Base-by-base conservation (phyloP, 352 stramenopile species). In the Phytophthora megakarya region DNA sequence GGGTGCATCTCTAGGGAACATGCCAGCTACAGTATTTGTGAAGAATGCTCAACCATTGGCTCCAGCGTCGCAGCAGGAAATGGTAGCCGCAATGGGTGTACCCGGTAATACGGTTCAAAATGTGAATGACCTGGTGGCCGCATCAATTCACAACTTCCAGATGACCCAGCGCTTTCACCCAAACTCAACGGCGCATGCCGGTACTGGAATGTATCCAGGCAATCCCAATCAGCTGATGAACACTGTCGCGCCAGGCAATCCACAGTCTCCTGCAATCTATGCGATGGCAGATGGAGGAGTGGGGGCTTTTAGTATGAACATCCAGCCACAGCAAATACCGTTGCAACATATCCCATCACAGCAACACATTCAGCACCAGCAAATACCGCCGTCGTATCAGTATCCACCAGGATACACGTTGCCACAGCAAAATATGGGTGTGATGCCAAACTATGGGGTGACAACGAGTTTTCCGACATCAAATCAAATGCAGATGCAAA, bases 141-240 rank as follows among this genome's bases (percentile, higher is more conserved):
- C 76, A 5, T 90, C 81, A 5, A 90, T 92, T 54, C 81, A 90
- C 56, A 90, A 86, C 28, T 92, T 90, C 49, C 76, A 77, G 19
- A 84, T 92, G 67, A 90, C 70, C 26, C 83, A 90, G 50, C 78
- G 76, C 18, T 89, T 79, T 44, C 72, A 77, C 25, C 72, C 74
- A 19, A 75, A n/a, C 47, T 66, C 65, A 0, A 39, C 25, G 0
- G 48, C 39, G 4, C 70, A 77, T 51, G 52, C 35, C 28, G 55
- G 47, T 33, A 78, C 75, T 38, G 33, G 49, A n/a, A 45, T 75
- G 32, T 78, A 72, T 55, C 26, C 66, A 22, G 44, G 55, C 18
- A 76, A 72, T 30, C 50, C 61, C 9, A 78, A 51, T 21, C 57
- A 74, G 19, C 25, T 78, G 52, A 72, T 70, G 35, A 30, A 56